Conservation (phyloP, 139 green algal species). For the Coccomyxa sp. region DNA sequence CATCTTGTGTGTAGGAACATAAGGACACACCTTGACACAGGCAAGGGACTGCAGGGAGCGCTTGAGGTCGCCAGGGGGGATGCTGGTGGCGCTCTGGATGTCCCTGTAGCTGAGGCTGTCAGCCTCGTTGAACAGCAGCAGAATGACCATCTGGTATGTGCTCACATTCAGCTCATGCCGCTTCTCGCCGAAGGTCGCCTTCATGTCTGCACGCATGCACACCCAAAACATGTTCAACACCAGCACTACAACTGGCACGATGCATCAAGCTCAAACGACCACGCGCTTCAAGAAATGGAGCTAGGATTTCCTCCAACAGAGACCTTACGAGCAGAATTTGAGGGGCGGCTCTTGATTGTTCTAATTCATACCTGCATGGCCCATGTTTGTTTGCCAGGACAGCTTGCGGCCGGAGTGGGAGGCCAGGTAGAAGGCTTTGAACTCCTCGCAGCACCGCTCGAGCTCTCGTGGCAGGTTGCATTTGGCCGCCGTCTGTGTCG, state of each 20-base stretch:
- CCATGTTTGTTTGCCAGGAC: constrained; percentile 96
- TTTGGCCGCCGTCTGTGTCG: constrained; percentile 52
- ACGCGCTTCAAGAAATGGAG: too few species aligned
- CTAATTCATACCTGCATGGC: constrained; percentile 43
- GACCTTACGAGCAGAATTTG: too few species aligned
- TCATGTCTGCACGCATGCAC: constrained; percentile 61
- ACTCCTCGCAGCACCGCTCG: constrained; percentile 66
- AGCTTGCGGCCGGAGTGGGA: constrained; percentile 79
- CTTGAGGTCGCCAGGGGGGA: constrained; percentile 76
- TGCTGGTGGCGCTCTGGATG: constrained; percentile 67
- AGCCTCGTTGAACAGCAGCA: constrained; percentile 93
- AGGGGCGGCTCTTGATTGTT: too few species aligned
- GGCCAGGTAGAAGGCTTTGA: constrained; percentile 82
- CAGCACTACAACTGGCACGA: background rate
- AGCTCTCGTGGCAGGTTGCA: constrained; percentile 85
- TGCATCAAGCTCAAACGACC: background rate
- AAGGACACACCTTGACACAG: constrained; percentile 69
- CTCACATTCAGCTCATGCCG: constrained; percentile 88
- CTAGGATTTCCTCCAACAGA: too few species aligned
- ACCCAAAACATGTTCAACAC: background rate
- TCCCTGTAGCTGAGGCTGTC: constrained; percentile 63
- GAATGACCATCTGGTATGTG: constrained; percentile 89
- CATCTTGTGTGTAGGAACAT: background rate
- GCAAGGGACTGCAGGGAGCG: constrained; percentile 84
- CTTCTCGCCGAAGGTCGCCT: constrained; percentile 57